phyloP scores from a whole-genome alignment of 2,329 filamentous ascomycete genomes.

The Diplocarpon mali region DNA sequence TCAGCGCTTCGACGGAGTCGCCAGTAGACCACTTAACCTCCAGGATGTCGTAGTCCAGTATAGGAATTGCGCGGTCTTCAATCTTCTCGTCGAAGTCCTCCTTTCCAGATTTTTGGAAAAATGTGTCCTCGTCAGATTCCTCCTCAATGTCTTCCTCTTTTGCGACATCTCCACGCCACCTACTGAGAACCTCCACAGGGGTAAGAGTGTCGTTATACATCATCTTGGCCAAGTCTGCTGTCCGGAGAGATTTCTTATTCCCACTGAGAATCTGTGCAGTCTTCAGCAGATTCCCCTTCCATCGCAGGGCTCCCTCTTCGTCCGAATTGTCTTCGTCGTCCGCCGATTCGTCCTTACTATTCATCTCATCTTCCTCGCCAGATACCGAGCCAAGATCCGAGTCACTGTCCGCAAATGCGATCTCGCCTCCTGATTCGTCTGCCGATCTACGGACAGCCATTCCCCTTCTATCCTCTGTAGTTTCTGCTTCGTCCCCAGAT shows the following conservation, averaged over 20 bases:
- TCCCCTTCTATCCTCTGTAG: constrained; percentile 47
- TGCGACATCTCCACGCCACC: constrained; percentile 63
- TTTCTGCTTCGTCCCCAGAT: constrained; percentile 44
- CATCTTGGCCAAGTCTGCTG: constrained; percentile 71
- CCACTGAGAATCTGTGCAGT: constrained; percentile 63
- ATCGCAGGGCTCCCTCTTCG: constrained; percentile 62
- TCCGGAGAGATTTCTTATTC: constrained; percentile 61
- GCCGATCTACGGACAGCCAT: constrained; percentile 48
- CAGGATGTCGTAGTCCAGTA: constrained; percentile 69
- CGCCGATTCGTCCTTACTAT: constrained; percentile 32
- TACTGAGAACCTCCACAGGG: constrained; percentile 61
- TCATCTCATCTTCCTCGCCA: constrained; percentile 35
- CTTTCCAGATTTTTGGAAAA: constrained; percentile 53
- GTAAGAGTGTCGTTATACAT: constrained; percentile 79
- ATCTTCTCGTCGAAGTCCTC: constrained; percentile 57
- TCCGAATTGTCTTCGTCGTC: constrained; percentile 40
- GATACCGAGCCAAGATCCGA: constrained; percentile 90
- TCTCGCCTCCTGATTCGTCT: constrained; percentile 51
- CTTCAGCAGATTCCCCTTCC: constrained; percentile 80
- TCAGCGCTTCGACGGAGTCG: constrained; percentile 64
- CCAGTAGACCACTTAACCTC: constrained; percentile 77
- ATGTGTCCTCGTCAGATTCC: constrained; percentile 41
- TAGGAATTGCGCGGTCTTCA: constrained; percentile 71
- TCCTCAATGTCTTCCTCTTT: constrained; percentile 50
- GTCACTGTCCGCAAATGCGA: constrained; percentile 92